Conservation (phyloP, 768 basidiomycete species). For the Austroboletus eburneus region DNA sequence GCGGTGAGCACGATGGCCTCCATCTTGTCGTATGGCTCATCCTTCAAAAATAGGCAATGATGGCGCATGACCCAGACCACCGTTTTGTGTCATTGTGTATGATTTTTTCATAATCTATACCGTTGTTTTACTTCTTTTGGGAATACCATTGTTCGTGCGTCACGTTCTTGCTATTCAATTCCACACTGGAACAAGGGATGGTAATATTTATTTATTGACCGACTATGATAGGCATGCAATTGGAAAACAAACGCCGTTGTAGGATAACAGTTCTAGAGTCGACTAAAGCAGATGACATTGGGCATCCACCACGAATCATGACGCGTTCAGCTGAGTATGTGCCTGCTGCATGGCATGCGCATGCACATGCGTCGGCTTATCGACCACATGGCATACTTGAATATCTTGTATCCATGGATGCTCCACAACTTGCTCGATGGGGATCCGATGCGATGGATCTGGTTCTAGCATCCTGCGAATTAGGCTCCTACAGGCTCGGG, state of each 20-base stretch:
- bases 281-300: no score
- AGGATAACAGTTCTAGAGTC: constrained; percentile 22
- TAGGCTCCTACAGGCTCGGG: constrained; percentile 76
- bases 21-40: neutral
- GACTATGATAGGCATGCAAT: constrained; percentile 19
- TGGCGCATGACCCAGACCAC: constrained; percentile 23
- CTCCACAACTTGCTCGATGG: constrained; percentile 77
- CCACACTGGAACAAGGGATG: constrained; percentile 5
- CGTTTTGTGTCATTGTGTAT: neutral
- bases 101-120: constrained; percentile 20
- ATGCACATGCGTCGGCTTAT: constrained; percentile 68
- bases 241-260: neutral
- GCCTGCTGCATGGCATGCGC: constrained; percentile 60
- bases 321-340: constrained; percentile 37
- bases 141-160: constrained; percentile 10
- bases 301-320: constrained; percentile 6
- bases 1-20: constrained; percentile 45
- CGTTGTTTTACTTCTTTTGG: constrained; percentile 9
- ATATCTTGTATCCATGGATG: constrained; percentile 79
- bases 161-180: neutral
- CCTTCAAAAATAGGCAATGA: constrained; percentile 24
- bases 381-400: constrained; percentile 72
- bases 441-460: constrained; percentile 69
- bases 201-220: no score
- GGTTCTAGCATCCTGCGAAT: constrained; percentile 96